phyloP scores from a whole-genome alignment of 768 basidiomycete species.

The Leccinum variicolor region DNA sequence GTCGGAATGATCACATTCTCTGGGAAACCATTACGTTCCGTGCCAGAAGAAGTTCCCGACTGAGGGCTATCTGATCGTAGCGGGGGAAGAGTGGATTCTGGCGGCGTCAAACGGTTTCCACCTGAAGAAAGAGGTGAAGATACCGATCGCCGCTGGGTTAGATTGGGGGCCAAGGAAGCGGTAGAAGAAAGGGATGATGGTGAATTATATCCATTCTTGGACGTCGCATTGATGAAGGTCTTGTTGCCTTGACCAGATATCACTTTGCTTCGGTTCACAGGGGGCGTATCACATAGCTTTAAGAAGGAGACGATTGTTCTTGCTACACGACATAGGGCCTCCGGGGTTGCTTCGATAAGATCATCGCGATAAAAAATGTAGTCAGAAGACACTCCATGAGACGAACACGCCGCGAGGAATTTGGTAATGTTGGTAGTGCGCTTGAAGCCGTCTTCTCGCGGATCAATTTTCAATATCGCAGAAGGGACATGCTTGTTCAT shows the following conservation, averaged over 20 bases:
- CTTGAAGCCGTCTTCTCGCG: slow-evolving; percentile 62
- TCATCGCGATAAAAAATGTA: slow-evolving; percentile 70
- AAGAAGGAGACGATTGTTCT: slow-evolving; percentile 68
- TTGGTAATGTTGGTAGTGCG: slow-evolving; percentile 71
- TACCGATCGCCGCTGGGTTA: slow-evolving; percentile 37
- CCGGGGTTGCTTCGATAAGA: slow-evolving; percentile 55
- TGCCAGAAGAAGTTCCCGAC: slow-evolving; percentile 37
- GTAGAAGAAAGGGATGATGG: slow-evolving; percentile 36
- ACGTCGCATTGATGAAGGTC: slow-evolving; percentile 17
- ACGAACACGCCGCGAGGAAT: slow-evolving; percentile 73
- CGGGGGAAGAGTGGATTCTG: slow-evolving; percentile 45
- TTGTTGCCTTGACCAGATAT: slow-evolving; percentile 40
- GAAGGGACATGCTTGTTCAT: slow-evolving; percentile 73
- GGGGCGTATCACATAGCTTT: slow-evolving; percentile 54
- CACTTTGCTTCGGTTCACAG: slow-evolving; percentile 44
- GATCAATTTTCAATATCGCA: slow-evolving; percentile 57
- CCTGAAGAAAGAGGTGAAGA: slow-evolving; percentile 34
- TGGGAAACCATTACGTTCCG: slow-evolving; percentile 28
- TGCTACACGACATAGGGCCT: slow-evolving; percentile 70
- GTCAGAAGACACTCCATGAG: slow-evolving; percentile 58
- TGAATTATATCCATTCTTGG: slow-evolving; percentile 38
- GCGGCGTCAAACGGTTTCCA: slow-evolving; percentile 50
- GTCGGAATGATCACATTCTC: slow-evolving; percentile 35
- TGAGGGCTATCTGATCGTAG: slow-evolving; percentile 57
- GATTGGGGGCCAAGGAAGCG: slow-evolving; percentile 62